These are phyloP conservation scores for Penicillium atrosanguineum DNA, from an alignment of 495 filamentous ascomycete genomes.

Conservation along the genomic window DNA sequence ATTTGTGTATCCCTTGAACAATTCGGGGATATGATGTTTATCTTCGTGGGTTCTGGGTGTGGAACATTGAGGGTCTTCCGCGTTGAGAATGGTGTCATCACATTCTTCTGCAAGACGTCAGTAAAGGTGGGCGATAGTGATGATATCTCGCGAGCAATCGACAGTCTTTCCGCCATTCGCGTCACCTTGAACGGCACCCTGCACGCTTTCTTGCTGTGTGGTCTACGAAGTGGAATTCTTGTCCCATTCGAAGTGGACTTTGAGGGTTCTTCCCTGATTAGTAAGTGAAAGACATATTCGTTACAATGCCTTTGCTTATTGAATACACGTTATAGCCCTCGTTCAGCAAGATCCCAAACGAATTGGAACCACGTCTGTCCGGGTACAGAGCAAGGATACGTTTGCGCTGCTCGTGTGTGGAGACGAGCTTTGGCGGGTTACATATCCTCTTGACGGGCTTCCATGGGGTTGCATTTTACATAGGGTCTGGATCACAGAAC, in stretches of 20 bases:
- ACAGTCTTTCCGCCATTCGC: slow-evolving; percentile 33
- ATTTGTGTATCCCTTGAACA: slow-evolving; percentile 35
- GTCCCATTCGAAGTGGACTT: slow-evolving; percentile 33
- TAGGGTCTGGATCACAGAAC: slow-evolving; percentile 45
- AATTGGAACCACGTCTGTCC: slow-evolving; percentile 40
- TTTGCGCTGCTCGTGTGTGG: slow-evolving; percentile 39
- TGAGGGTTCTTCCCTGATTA: slow-evolving; percentile 15
- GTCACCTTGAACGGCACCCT: slow-evolving; percentile 4
- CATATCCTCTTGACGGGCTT: slow-evolving; percentile 20
- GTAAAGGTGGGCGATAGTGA: slow-evolving; percentile 15
- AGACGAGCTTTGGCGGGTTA: slow-evolving; percentile 40
- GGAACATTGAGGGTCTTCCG: slow-evolving; percentile 34
- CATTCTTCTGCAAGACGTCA: slow-evolving; percentile 15
- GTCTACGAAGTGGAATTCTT: slow-evolving; percentile 43
- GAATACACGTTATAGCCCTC: slow-evolving; percentile 19
- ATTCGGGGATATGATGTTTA: slow-evolving; percentile 24
- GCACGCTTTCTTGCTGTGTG: slow-evolving; percentile 35
- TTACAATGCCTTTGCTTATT: neutral
- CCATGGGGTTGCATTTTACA: slow-evolving; percentile 27
- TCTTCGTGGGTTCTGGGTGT: slow-evolving; percentile 38
- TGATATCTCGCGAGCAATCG: slow-evolving; percentile 39
- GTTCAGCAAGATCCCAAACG: slow-evolving; percentile 25
- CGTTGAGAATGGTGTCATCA: slow-evolving; percentile 19
- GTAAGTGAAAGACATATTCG: slow-evolving; percentile 16
- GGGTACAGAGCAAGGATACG: slow-evolving; percentile 27